Conservation (phyloP, 2,329 filamentous ascomycete species). For the Aspergillus caelatus region DNA sequence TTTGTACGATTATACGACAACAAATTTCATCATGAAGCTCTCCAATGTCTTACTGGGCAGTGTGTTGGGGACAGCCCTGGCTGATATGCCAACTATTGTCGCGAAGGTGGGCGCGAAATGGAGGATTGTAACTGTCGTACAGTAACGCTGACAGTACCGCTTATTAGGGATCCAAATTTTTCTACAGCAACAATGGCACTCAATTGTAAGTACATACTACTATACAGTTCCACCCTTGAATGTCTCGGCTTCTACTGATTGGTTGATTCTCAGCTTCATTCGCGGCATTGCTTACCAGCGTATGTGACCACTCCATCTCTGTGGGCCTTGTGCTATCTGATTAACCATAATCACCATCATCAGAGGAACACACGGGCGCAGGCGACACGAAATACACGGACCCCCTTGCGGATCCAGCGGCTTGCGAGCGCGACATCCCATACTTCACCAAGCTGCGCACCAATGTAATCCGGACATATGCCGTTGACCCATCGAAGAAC, state of each 20-base stretch:
- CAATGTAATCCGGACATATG: slow-evolving; percentile 95
- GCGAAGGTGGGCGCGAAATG: not conserved
- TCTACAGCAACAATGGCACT: slow-evolving; percentile 5
- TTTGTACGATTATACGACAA: not conserved
- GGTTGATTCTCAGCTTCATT: slow-evolving; percentile 63
- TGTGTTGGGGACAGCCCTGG: not conserved
- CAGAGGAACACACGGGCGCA: slow-evolving; percentile 51
- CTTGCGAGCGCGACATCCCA: slow-evolving; percentile 84
- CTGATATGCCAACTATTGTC: not conserved
- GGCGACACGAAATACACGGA: slow-evolving; percentile 62
- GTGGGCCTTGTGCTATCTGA: not conserved
- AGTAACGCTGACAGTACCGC: not conserved
- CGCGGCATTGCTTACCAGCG: slow-evolving; percentile 93
- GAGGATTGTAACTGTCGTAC: not conserved
- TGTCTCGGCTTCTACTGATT: not conserved
- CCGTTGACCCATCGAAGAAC: slow-evolving; percentile 76
- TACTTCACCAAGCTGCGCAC: slow-evolving; percentile 76
- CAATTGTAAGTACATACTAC: not conserved
- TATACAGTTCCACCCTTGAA: not conserved
- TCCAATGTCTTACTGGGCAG: not conserved
- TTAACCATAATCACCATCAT: slow-evolving; percentile 42
- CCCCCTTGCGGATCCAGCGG: slow-evolving; percentile 71
- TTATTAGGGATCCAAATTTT: not conserved
- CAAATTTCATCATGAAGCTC: not conserved
- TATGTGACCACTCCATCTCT: slow-evolving; percentile 30